Evolutionary conservation across 768 basidiomycete species (phyloP), one percentile per base, ranked within the genome.

Genomic region (Boletus pseudo-olivaceus): DNA sequence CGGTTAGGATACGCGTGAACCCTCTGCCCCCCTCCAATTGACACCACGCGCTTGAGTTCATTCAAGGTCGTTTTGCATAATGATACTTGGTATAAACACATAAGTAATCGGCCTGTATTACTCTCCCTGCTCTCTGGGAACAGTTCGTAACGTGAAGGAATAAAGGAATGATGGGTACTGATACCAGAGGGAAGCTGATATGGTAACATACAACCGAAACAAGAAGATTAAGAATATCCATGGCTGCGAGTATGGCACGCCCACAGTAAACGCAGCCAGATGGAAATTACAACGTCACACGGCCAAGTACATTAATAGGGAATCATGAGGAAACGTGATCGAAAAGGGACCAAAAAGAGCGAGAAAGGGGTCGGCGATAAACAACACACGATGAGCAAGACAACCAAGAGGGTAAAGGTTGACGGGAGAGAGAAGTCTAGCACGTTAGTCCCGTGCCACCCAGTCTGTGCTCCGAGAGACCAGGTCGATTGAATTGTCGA

Each of bases 401-500:
- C 43, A 53, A 43, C 33, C 54, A 43, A 38, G 44, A 46, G 48
- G 33, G 27, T 20, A 32, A 12, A 40, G 34, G 14, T 26, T 37
- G 32, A 46, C 33, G 29, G 50, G 38, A 15, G 10, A 8, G 17
- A n/a, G 23, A 1, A 34, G 27, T 42, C 17, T 23, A 27, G 42
- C 34, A 38, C 45, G 38, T 72, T 63, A 88, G 62, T 90, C 88
- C 60, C 88, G 80, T 30, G 85, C 79, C 34, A 93, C 82, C 91
- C 92, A 93, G 69, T 93, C 92, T 51, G 85, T 84, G 72, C 89
- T 90, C 56, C 91, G 81, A 51, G 87, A 82, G 63, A 85, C 88
- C 62, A 95, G 82, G 75, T 91, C 92, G 55, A 93, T 85, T 11
- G 91, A 88, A 70, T 88, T 88, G 65, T 98, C 95, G 52, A 87